Evolutionary conservation across 768 basidiomycete genomes (phyloP), one percentile per base, ranked within the genome.

Genomic region (Hydnomerulius pinastri): DNA sequence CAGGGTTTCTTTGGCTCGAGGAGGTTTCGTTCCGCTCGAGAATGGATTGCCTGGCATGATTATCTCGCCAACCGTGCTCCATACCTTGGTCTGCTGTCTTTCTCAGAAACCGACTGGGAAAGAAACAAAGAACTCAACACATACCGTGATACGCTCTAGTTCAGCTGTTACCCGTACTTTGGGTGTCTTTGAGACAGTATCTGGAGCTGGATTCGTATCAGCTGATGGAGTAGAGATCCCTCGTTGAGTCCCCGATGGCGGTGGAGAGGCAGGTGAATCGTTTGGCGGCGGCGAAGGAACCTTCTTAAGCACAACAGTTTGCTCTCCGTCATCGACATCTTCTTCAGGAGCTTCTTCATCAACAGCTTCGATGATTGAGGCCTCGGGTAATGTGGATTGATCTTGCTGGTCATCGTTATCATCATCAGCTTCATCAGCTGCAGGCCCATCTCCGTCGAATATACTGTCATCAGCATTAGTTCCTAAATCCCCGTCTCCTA

Each of bases 61-160:
- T 29, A 83, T 70, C 38, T 90, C 87, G 17, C 83, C 80, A 10
- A 84, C 72, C 9, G 83, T 80, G 10, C 72, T 53, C 86, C 87
- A 87, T 55, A 92, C 85, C 60, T 82, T 88, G 23, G 76, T 63
- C 90, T 91, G 55, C 7, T 32, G 4, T 4, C 11, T 4, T 9
- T 33, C 11, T 53, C 25, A 42, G 24, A 4, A 18, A 39, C 2
- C 38, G 13, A 11, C 4, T 2, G 18, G 15, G 18, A n/a, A 40
- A n/a, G 20, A 38, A 46, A 24, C 3, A 15, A 39, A 42, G 9
- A 17, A 3, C 18, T 46, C 13, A 8, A 42, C 15, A 71, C 83
- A 53, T 69, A 84, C 88, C 47, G 78, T 73, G 41, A 87, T 84
- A 30, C 73, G 73, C 56, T 90, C 87, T 20, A 87, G 72, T 51